Evolutionary conservation across 2,329 filamentous ascomycete species (phyloP).

Genomic region (Aspergillus tubingensis): DNA sequence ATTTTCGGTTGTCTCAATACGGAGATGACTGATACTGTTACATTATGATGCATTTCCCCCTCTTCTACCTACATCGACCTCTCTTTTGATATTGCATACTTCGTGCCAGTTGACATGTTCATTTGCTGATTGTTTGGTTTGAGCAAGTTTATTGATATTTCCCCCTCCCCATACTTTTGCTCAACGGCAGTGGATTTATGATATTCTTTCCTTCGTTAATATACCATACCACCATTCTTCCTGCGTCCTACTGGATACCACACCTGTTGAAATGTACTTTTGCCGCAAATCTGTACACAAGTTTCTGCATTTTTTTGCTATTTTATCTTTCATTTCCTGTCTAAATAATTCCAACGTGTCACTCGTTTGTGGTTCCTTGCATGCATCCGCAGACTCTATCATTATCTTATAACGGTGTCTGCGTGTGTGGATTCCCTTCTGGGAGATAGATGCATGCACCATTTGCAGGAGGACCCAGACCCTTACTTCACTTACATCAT

Average conservation of each 20-base stretch:
- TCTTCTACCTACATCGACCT: neutral
- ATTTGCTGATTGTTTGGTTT: neutral
- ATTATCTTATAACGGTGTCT: neutral
- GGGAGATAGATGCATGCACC: neutral
- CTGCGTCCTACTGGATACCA: constrained; percentile 23
- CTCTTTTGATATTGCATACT: constrained; percentile 6
- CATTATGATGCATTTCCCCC: constrained; percentile 4
- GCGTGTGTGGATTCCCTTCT: neutral
- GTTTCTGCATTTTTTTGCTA: constrained; percentile 5
- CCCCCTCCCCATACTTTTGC: neutral
- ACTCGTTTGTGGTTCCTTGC: constrained; percentile 8
- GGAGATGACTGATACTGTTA: neutral
- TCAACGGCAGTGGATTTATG: constrained; percentile 13
- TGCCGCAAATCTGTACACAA: constrained; percentile 19
- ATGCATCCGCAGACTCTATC: neutral
- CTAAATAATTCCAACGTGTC: constrained; percentile 11
- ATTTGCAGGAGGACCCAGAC: neutral
- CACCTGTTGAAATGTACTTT: constrained; percentile 12
- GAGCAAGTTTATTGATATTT: neutral
- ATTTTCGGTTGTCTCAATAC: neutral
- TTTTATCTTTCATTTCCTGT: constrained; percentile 2
- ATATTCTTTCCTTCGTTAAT: constrained; percentile 8
- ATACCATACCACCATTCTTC: constrained; percentile 3
- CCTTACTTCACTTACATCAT: neutral
- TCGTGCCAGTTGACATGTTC: neutral